These are phyloP conservation scores for Daedaleopsis nitida DNA, from an alignment of 768 basidiomycete species.

Conservation along the genomic window DNA sequence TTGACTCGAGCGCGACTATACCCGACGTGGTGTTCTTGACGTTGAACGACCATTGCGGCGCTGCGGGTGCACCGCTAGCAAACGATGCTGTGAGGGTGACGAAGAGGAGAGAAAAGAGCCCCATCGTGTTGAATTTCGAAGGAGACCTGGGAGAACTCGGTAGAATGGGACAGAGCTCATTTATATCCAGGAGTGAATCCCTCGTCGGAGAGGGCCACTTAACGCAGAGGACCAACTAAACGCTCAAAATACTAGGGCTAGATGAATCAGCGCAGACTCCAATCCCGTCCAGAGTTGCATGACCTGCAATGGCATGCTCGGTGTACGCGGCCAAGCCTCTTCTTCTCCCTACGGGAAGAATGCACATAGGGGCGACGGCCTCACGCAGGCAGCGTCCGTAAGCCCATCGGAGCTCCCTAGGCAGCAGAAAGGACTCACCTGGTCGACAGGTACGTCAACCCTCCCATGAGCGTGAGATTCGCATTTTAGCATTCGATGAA, in stretches of 20 bases:
- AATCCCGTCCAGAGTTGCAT: neutral
- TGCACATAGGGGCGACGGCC: too few species aligned
- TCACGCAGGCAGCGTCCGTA: neutral
- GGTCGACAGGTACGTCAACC: neutral
- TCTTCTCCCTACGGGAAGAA: too few species aligned
- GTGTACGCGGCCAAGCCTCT: neutral
- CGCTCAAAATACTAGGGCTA: neutral
- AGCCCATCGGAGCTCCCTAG: neutral
- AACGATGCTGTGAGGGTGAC: neutral
- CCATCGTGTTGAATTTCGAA: neutral
- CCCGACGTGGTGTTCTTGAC: conserved; percentile 67
- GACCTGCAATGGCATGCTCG: neutral
- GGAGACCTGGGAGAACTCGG: too few species aligned
- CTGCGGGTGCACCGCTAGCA: neutral
- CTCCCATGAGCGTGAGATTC: neutral
- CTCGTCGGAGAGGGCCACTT: too few species aligned
- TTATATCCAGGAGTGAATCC: too few species aligned
- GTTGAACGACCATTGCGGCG: conserved; percentile 20
- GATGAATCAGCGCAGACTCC: neutral
- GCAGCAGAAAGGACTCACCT: neutral
- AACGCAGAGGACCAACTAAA: too few species aligned
- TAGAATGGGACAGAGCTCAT: too few species aligned
- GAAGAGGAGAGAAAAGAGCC: neutral
- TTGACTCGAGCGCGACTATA: conserved; percentile 76
- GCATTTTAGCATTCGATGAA: neutral